Conservation (phyloP, 768 basidiomycete genomes). For the Lyophyllum atratum region DNA sequence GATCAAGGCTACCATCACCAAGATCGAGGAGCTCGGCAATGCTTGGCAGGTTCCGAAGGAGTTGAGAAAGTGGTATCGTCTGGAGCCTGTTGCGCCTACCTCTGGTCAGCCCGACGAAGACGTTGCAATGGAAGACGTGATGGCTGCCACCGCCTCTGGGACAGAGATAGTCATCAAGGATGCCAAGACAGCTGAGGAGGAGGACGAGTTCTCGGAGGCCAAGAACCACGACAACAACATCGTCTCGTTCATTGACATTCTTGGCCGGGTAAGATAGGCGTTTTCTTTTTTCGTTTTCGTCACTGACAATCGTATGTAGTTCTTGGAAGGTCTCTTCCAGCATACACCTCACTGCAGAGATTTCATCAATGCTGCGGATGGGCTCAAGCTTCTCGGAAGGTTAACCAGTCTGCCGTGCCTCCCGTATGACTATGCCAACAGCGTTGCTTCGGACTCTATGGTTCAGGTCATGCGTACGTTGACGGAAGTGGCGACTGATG, state of each 20-base stretch:
- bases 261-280: conserved; percentile 62
- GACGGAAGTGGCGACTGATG: conserved; percentile 81
- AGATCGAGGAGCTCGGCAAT: conserved; percentile 75
- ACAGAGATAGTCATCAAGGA: conserved; percentile 15
- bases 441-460: conserved; percentile 83
- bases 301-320: conserved; percentile 45
- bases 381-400: conserved; percentile 72
- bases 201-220: conserved; percentile 26
- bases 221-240: conserved; percentile 75
- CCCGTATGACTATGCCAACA: conserved; percentile 86
- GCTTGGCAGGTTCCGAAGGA: conserved; percentile 56
- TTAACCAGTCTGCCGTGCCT: conserved; percentile 84
- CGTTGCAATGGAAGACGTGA: conserved; percentile 51
- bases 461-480: conserved; percentile 88
- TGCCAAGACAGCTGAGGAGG: conserved; percentile 20
- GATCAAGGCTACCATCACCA: conserved; percentile 66
- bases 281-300: neutral
- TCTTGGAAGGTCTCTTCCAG: conserved; percentile 93
- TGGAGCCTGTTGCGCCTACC: conserved; percentile 34
- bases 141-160: conserved; percentile 17
- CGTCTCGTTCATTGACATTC: conserved; percentile 76
- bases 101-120: conserved; percentile 31
- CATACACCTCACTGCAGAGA: conserved; percentile 89
- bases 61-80: conserved; percentile 67
- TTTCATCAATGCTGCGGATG: conserved; percentile 75